phyloP scores from a whole-genome alignment of 2,329 filamentous ascomycete species.

The Fusarium abutilonis region DNA sequence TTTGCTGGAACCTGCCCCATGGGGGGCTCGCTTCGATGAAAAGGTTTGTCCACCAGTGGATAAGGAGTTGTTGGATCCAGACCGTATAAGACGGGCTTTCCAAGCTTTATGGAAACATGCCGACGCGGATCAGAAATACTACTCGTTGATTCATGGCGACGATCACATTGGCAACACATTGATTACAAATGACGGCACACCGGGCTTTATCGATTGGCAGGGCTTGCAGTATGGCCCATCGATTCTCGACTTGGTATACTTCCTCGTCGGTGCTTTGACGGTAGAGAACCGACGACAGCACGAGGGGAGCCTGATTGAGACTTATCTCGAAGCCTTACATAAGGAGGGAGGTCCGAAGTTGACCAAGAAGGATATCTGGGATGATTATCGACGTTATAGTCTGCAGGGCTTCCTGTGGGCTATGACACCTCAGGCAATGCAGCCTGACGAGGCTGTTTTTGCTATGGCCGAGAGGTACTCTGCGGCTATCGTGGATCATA shows the following conservation, averaged over 20 bases:
- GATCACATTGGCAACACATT: constrained; percentile 26
- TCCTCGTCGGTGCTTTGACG: constrained; percentile 8
- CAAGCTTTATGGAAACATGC: not conserved
- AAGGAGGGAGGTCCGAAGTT: constrained; percentile 6
- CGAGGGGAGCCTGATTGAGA: not conserved
- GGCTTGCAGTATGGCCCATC: constrained; percentile 16
- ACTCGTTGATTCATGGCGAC: constrained; percentile 24
- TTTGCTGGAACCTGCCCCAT: not conserved
- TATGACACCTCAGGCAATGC: constrained; percentile 6
- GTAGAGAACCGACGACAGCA: constrained; percentile 3
- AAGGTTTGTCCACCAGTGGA: not conserved
- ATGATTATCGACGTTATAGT: constrained; percentile 6
- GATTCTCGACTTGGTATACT: constrained; percentile 28
- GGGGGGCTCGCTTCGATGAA: constrained; percentile 11
- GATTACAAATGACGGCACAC: constrained; percentile 2
- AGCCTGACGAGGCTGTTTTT: constrained; percentile 6
- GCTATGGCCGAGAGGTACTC: constrained; percentile 18
- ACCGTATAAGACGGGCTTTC: too few relatives aligned
- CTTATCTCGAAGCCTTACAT: constrained; percentile 1
- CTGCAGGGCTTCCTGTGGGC: constrained; percentile 18
- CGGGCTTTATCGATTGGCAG: constrained; percentile 28
- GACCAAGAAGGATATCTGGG: not conserved
- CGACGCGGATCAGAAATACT: constrained; percentile 16
- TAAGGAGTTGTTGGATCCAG: too few relatives aligned
- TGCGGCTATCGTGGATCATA: constrained; percentile 11